Conservation (phyloP, 371 early-diverging fungal genomes). For the Mortierella sp. region DNA sequence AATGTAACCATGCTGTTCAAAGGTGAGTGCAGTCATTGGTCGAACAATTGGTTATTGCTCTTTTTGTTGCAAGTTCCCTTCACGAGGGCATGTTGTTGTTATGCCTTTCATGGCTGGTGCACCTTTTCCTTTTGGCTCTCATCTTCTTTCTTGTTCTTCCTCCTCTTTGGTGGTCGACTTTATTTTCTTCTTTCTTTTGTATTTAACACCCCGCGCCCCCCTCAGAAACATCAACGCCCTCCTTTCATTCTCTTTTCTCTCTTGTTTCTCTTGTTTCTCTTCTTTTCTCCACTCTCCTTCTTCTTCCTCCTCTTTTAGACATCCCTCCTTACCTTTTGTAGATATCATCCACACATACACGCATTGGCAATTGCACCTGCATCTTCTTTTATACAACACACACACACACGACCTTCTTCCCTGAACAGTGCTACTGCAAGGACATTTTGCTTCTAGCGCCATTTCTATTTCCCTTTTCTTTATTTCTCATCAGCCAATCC, state of each 20-base stretch:
- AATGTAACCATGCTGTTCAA: no score
- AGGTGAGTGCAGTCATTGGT: no score
- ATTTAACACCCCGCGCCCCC: neutral
- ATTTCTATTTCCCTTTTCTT: neutral
- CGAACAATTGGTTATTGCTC: no score
- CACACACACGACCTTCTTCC: neutral
- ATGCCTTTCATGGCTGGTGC: neutral
- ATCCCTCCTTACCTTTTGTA: neutral
- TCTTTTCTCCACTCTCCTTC: neutral
- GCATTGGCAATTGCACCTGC: neutral
- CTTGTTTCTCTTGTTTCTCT: neutral
- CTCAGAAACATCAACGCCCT: neutral
- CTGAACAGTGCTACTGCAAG: slow-evolving; percentile 4
- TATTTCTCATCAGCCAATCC: neutral
- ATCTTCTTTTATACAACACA: neutral
- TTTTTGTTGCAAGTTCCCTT: no score
- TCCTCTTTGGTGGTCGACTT: neutral
- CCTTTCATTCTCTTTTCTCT: neutral
- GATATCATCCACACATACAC: neutral
- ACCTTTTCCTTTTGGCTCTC: neutral
- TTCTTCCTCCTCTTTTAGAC: neutral
- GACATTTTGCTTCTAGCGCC: neutral
- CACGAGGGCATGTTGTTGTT: neutral
- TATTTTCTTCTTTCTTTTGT: neutral
- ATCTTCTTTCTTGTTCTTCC: neutral